These are phyloP conservation scores for Rhodocollybia butyracea DNA, from an alignment of 768 basidiomycete genomes.

Conservation along the genomic window DNA sequence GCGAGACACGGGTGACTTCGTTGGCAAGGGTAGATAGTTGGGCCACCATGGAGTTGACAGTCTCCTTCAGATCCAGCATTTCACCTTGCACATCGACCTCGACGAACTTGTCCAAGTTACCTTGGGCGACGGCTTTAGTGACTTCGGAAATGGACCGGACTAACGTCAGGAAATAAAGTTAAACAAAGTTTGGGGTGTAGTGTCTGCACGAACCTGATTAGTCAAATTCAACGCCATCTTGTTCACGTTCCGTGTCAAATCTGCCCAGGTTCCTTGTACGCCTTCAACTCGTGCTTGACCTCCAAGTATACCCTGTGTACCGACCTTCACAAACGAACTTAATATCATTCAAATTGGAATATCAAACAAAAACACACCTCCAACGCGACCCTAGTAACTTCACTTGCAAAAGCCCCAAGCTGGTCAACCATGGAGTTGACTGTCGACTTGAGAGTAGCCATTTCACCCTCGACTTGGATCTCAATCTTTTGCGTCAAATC, in stretches of 20 bases:
- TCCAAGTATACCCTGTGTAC: conserved; percentile 87
- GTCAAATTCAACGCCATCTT: conserved; percentile 87
- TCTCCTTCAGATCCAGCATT: conserved; percentile 80
- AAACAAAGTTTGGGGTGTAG: no score
- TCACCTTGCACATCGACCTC: conserved; percentile 93
- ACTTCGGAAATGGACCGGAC: conserved; percentile 91
- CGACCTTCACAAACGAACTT: conserved; percentile 52
- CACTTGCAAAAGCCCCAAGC: conserved; percentile 80
- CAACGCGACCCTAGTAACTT: conserved; percentile 78
- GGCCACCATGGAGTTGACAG: conserved; percentile 87
- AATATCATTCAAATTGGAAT: neutral
- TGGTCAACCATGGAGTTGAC: conserved; percentile 97
- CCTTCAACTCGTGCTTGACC: conserved; percentile 89
- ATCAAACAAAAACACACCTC: conserved; percentile 50
- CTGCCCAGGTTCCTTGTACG: conserved; percentile 92
- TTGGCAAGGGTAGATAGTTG: conserved; percentile 71
- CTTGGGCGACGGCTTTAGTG: conserved; percentile 82
- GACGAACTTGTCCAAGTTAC: conserved; percentile 81
- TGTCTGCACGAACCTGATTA: neutral
- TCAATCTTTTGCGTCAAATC: conserved; percentile 93
- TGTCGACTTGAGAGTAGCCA: conserved; percentile 79
- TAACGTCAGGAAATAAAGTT: no score
- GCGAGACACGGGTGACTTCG: conserved; percentile 86
- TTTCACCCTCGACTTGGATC: conserved; percentile 84
- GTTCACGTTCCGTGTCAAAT: conserved; percentile 88